Base-by-base conservation (phyloP, 2,329 filamentous ascomycete genomes). In the Colletotrichum tabaci region DNA sequence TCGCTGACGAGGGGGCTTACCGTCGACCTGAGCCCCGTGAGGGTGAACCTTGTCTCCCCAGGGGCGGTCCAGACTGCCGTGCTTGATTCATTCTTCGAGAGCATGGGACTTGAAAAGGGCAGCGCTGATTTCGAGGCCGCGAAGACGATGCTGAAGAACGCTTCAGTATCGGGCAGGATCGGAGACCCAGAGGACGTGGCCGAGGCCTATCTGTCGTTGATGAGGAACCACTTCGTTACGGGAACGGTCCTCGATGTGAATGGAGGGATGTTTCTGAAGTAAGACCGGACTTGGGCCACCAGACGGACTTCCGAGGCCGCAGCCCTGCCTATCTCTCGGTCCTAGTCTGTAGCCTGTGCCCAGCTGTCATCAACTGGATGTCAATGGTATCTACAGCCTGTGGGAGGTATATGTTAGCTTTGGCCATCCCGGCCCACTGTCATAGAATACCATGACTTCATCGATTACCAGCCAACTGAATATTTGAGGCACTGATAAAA, bases 21-120 rank as follows among this genome's bases (percentile, higher is more conserved):
- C 2, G 75, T 92, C 42, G 91, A 93, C 75, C 76, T 94, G 66
- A 86, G 85, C 73, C 91, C 91, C 0, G 79, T 92, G 10, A 81
- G 92, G 2, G 90, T 92, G 35, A 93, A 93, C 76, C 77, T 87
- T 0, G 88, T 93, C 1, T 82, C 80, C 64, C 89, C 90, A 0
- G 91, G 91, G 0, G 81, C 83, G 0, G 82, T 88, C 0, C 78
- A 84, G 49, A 90, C 88, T 7, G 83, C 84, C 52, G 65, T 87
- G 40, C 76, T 79, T 60, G 62, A 75, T 0, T 18, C 42, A 18
- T 10, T 13, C 1, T 50, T 40, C 2, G n/a, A 35, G 64, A 61
- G 49, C 16, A 4, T 47, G 46, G 21, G 4, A 8, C 21, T 47
- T 9, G 46, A 18, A 7, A n/a, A 21, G 1, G 42, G 74, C n/a